Conservation (phyloP, 352 stramenopile genomes). For the Globisporangium nunn region DNA sequence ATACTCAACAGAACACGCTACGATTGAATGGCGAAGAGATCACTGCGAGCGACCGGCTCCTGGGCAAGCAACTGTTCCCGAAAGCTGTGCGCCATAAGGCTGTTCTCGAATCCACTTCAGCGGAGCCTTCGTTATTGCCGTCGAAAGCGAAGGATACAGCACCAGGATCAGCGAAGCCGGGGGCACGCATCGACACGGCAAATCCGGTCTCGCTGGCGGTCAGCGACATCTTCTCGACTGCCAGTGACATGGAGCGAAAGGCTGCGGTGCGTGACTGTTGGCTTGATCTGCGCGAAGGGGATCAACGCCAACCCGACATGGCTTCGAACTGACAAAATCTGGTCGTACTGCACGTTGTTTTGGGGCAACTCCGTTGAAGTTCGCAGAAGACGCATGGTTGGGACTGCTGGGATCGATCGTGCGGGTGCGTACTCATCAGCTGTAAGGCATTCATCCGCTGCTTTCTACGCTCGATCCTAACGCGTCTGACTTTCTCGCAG, state of each 20-base stretch:
- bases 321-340: neutral
- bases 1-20: constrained; percentile 36
- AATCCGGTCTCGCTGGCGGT: constrained; percentile 18
- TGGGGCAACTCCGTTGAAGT: constrained; percentile 11
- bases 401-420: constrained; percentile 45
- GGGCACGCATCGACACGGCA: constrained; percentile 1
- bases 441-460: neutral
- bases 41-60: constrained; percentile 28
- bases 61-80: constrained; percentile 52
- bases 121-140: constrained; percentile 3
- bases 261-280: constrained; percentile 18
- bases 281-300: neutral
- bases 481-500: constrained; percentile 10
- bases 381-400: constrained; percentile 50
- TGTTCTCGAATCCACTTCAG: constrained; percentile 3
- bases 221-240: constrained; percentile 37
- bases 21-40: constrained; percentile 63
- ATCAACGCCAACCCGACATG: too few species aligned
- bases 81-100: constrained; percentile 16
- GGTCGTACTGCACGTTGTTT: constrained; percentile 4
- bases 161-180: neutral
- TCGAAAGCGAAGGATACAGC: constrained; percentile 16
- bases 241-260: constrained; percentile 52
- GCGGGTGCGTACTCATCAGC: constrained; percentile 22
- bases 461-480: neutral